Conservation (phyloP, 495 filamentous ascomycete genomes). For the Acidiella bohemica region DNA sequence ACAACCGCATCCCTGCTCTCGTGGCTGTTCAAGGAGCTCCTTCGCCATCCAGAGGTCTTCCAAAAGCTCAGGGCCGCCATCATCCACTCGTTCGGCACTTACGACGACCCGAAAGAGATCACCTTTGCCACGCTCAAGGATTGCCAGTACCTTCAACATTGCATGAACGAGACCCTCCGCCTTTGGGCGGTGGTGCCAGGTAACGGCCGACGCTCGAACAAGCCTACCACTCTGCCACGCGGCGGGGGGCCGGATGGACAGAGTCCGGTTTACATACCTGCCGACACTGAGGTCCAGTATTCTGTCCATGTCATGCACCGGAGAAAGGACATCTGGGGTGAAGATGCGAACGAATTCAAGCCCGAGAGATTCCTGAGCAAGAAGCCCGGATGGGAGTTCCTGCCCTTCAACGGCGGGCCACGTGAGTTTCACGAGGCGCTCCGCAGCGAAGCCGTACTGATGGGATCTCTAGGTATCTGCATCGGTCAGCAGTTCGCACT, state of each 20-base stretch:
- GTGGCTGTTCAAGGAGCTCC: conserved; percentile 56
- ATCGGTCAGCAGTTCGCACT: conserved; percentile 31
- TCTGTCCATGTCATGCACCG: conserved; percentile 32
- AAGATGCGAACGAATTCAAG: conserved; percentile 23
- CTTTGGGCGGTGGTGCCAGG: conserved; percentile 68
- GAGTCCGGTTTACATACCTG: conserved; percentile 34
- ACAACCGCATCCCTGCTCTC: conserved; percentile 28
- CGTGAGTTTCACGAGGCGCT: background rate
- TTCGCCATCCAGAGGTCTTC: conserved; percentile 57
- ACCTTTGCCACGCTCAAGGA: conserved; percentile 53
- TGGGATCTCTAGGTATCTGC: conserved; percentile 20
- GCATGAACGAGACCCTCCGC: conserved; percentile 81
- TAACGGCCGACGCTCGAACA: conserved; percentile 40
- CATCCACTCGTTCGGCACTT: conserved; percentile 49
- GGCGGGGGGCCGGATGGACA: conserved; percentile 40
- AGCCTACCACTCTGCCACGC: conserved; percentile 36
- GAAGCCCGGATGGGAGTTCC: conserved; percentile 24
- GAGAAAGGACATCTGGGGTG: conserved; percentile 26
- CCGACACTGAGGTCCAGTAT: conserved; percentile 31
- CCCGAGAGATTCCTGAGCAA: conserved; percentile 37
- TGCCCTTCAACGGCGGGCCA: conserved; percentile 30
- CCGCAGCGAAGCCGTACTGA: background rate
- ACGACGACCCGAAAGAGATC: conserved; percentile 52
- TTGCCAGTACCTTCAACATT: conserved; percentile 54
- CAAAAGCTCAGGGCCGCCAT: conserved; percentile 55